phyloP scores from a whole-genome alignment of 768 basidiomycete genomes.

The Tulasnella sp. region DNA sequence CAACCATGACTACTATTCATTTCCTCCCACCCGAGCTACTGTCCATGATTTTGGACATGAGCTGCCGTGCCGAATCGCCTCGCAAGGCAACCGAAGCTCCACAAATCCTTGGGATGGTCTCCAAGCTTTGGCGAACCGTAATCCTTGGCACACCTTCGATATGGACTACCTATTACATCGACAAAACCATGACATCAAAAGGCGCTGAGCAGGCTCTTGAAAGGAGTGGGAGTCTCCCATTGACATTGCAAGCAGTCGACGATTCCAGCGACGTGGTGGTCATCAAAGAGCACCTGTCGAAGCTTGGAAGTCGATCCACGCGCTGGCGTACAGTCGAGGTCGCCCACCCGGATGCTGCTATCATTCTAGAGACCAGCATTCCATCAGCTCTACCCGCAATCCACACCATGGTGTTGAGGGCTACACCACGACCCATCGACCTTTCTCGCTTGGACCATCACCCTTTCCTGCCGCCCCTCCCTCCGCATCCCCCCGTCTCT shows the following conservation, averaged over 20 bases:
- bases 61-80: background rate
- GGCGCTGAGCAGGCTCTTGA: background rate
- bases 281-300: background rate
- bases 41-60: background rate
- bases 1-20: background rate
- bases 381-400: background rate
- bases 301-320: background rate
- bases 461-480: background rate
- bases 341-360: background rate
- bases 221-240: background rate
- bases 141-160: background rate
- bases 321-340: background rate
- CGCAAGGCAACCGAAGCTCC: background rate
- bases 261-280: background rate
- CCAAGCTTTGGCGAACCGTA: background rate
- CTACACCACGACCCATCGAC: background rate
- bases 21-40: conserved; percentile 8
- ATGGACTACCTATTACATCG: background rate
- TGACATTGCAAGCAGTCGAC: background rate
- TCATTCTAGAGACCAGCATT: background rate
- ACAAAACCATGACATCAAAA: background rate
- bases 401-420: background rate
- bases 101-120: background rate
- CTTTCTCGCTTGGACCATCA: background rate
- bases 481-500: background rate